Evolutionary conservation across 2,329 filamentous ascomycete species (phyloP).

Genomic region (Sporothrix schenckii): DNA sequence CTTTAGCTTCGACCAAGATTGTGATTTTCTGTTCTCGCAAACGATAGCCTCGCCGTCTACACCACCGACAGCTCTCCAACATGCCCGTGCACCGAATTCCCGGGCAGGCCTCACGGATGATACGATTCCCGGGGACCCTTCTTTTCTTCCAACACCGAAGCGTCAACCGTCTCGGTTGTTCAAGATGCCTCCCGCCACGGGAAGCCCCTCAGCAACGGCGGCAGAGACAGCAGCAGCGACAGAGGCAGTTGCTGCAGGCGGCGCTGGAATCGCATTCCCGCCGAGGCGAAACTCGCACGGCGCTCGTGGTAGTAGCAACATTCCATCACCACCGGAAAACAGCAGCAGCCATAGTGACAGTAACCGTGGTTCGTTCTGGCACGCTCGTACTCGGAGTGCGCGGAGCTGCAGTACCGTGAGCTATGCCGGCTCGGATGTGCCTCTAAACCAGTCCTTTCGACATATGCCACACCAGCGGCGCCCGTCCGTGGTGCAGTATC

Average conservation of each 20-base stretch:
- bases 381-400: slow-evolving; percentile 52
- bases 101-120: slow-evolving; percentile 65
- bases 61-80: slow-evolving; percentile 56
- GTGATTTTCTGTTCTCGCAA: slow-evolving; percentile 36
- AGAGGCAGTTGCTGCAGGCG: neutral
- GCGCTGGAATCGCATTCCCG: neutral
- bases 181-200: slow-evolving; percentile 49
- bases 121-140: slow-evolving; percentile 60
- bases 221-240: slow-evolving; percentile 19
- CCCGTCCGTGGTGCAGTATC: slow-evolving; percentile 18
- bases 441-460: slow-evolving; percentile 35
- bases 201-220: slow-evolving; percentile 39
- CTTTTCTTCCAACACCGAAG: slow-evolving; percentile 59
- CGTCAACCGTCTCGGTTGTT: slow-evolving; percentile 58
- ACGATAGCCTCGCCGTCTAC: slow-evolving; percentile 39
- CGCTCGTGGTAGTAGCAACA: slow-evolving; percentile 13
- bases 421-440: slow-evolving; percentile 42
- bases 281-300: slow-evolving; percentile 39
- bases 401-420: slow-evolving; percentile 54
- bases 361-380: slow-evolving; percentile 34
- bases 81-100: slow-evolving; percentile 65
- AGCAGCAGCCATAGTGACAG: slow-evolving; percentile 28
- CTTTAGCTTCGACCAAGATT: slow-evolving; percentile 34
- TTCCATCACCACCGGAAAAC: slow-evolving; percentile 7
- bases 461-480: slow-evolving; percentile 36